Evolutionary conservation across 1,139 yeast genomes (phyloP).

Genomic region (Pichia sp.): DNA sequence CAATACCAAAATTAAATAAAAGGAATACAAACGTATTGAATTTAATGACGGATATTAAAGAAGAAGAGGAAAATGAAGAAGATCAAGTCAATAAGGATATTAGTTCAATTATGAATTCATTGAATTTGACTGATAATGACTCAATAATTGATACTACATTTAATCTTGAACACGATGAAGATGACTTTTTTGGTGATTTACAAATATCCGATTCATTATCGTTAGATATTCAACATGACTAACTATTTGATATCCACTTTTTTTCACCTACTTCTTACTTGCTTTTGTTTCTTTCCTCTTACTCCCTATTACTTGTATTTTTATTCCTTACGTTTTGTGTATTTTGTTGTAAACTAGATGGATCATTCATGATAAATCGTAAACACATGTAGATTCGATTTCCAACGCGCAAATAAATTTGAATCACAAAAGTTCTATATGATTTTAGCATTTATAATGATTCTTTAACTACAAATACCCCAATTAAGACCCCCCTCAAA

Average conservation of each 20-base stretch:
- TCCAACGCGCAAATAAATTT: not conserved
- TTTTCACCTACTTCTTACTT: not conserved
- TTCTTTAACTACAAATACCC: no score
- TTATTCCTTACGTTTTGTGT: not conserved
- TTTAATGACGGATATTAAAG: not conserved
- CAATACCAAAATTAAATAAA: not conserved
- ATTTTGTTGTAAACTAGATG: not conserved
- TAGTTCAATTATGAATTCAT: not conserved
- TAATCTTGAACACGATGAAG: not conserved
- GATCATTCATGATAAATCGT: no score
- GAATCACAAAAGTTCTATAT: not conserved
- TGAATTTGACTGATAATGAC: not conserved
- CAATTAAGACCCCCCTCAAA: no score
- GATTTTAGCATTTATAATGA: not conserved
- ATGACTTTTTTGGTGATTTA: constrained; percentile 13
- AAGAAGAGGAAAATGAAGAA: not conserved
- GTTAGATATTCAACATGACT: not conserved
- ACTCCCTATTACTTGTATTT: not conserved
- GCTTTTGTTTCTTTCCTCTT: not conserved
- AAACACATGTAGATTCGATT: not conserved
- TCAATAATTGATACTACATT: not conserved
- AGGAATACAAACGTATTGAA: not conserved
- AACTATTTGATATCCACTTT: not conserved
- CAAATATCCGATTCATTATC: not conserved
- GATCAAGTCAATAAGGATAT: not conserved